Base-by-base conservation (phyloP, 768 basidiomycete genomes). In the Postia placenta region DNA sequence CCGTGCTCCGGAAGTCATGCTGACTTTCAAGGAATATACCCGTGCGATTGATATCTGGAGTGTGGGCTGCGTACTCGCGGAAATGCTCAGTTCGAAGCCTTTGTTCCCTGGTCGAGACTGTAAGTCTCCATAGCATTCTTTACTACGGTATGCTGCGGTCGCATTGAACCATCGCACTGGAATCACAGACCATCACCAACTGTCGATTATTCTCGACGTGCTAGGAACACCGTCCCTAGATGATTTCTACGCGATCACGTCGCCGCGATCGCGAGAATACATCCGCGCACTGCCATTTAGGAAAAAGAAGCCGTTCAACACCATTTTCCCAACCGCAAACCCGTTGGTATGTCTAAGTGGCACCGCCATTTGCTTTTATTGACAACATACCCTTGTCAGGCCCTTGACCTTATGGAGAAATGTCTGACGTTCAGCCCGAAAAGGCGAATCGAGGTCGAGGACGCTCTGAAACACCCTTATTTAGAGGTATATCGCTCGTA, bases 61-160 rank as follows among this genome's bases (percentile, higher is more conserved):
- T 11, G 85, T 90, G 26, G 88, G 88, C 17, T 91, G 88, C 59
- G 88, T 91, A 59, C 74, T 92, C 22, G 92, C 94, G 0, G 95
- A 98, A 73, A 97, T 97, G 94, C 74, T 98, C n/a, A 88, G 83
- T n/a, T 90, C 92, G 23, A 93, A 92, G 60, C 94, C 95, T 0
- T 75, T 99, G 26, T 99, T 99, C 78, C 94, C 94, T 0, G 96
- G 96, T 15, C 81, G 92, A 37, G 95, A 87, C 72, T 94, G 28
- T 42, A 38, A 19, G 43, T 37, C 24, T 39, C 19, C 19, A 3
- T 26, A 33, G 30, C 30, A 45, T 28, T 28, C 14, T 35, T 35
- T 35, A 9, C 33, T 35, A 35, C 33, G 3, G 14, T 35, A 7
- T 4, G 25, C 22, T 24, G 27, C 27, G 15, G 11, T 30, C 42